Percentiles rank a stretch among this genome's conserved stretches.
Conservation (phyloP, 345 rosid species). For the Euclidium syriacum region DNA sequence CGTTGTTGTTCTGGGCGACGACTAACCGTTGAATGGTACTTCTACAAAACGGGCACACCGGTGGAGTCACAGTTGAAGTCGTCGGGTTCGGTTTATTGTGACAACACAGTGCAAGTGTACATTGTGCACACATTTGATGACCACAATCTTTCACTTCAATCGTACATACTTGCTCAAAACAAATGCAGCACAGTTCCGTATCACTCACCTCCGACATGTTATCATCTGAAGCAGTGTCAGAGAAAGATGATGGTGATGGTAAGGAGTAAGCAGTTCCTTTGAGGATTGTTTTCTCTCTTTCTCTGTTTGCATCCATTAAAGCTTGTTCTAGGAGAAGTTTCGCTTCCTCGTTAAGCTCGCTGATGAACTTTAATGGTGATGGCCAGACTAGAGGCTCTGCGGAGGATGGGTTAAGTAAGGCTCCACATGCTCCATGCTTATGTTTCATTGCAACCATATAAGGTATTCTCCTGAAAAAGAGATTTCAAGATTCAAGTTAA, state of each 20-base stretch:
- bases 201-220: conserved; percentile 82
- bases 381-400: conserved; percentile 99
- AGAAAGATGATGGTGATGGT: conserved; percentile 62
- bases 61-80: conserved; percentile 53
- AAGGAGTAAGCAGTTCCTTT: conserved; percentile 57
- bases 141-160: conserved; percentile 91
- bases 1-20: conserved; percentile 53
- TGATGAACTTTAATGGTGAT: conserved; percentile 89
- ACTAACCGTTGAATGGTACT: conserved; percentile 62
- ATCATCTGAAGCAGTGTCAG: conserved; percentile 62
- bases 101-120: conserved; percentile 95
- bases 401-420: conserved; percentile 80
- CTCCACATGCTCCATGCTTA: conserved; percentile 84
- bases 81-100: conserved; percentile 97
- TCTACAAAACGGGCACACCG: conserved; percentile 96
- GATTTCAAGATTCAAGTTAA: neutral
- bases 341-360: conserved; percentile 84
- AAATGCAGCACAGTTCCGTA: conserved; percentile 82
- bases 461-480: conserved; percentile 71
- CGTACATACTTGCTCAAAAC: conserved; percentile 93
- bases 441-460: conserved; percentile 71
- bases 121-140: conserved; percentile 98
- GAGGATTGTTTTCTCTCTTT: conserved; percentile 75
- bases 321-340: conserved; percentile 77
- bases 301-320: conserved; percentile 79